These are phyloP conservation scores for Monascus ruber DNA, from an alignment of 2,329 filamentous ascomycete species.

Conservation along the genomic window DNA sequence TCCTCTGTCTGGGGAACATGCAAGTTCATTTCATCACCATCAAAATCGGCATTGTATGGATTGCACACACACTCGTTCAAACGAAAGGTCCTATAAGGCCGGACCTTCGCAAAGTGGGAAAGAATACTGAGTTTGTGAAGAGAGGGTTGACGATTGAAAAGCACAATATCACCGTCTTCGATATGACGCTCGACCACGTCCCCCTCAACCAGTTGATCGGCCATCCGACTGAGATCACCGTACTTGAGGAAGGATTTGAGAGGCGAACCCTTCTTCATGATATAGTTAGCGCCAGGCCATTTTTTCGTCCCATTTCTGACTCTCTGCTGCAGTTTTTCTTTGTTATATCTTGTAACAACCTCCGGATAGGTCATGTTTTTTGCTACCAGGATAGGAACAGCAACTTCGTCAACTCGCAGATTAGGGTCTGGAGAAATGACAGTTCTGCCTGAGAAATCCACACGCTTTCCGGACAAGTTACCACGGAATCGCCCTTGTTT, in stretches of 20 bases:
- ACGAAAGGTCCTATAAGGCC: conserved; percentile 90
- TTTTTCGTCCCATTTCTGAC: conserved; percentile 63
- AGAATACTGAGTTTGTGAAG: conserved; percentile 98
- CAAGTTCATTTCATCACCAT: conserved; percentile 98
- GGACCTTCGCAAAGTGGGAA: conserved; percentile 83
- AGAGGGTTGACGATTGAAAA: conserved; percentile 96
- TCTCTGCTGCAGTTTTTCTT: conserved; percentile 64
- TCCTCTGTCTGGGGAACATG: conserved; percentile 98
- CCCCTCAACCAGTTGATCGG: conserved; percentile 63
- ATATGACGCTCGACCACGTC: conserved; percentile 91
- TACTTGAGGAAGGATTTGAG: conserved; percentile 68
- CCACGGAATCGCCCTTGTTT: conserved; percentile 96
- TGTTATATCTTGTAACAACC: conserved; percentile 72
- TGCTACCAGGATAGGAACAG: conserved; percentile 81
- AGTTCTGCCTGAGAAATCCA: conserved; percentile 93
- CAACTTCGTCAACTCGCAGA: conserved; percentile 83
- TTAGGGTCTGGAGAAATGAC: conserved; percentile 98
- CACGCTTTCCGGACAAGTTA: conserved; percentile 93
- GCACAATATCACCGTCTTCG: conserved; percentile 86
- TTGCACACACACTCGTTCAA: conserved; percentile 97
- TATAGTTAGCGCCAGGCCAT: conserved; percentile 80
- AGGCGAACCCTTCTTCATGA: conserved; percentile 59
- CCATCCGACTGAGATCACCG: conserved; percentile 58
- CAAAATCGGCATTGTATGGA: conserved; percentile 98
- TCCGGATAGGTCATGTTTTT: conserved; percentile 96